phyloP scores from a whole-genome alignment of 2,329 filamentous ascomycete genomes.

The Pseudogymnoascus sp. region DNA sequence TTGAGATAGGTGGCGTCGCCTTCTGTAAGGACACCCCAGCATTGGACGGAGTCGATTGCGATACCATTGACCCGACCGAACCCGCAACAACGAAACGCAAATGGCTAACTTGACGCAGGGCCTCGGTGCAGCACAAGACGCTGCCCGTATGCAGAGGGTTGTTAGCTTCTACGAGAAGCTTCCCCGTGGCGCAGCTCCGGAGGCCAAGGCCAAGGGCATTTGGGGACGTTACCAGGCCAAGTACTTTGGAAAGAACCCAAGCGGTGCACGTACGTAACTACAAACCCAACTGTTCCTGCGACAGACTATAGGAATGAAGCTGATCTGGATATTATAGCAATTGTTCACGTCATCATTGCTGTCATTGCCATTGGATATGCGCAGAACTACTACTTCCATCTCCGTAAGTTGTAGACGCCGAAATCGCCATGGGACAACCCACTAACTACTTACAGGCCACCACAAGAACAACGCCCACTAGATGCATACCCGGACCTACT shows the following conservation, averaged over 20 bases:
- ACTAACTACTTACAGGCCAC: constrained; percentile 58
- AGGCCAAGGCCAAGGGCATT: constrained; percentile 71
- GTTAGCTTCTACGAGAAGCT: constrained; percentile 99
- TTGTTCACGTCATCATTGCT: constrained; percentile 75
- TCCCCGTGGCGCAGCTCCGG: constrained; percentile 81
- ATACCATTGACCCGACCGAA: constrained; percentile 7
- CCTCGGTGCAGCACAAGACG: constrained; percentile 90
- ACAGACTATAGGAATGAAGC: background rate
- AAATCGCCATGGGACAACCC: background rate
- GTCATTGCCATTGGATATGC: constrained; percentile 81
- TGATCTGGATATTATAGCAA: constrained; percentile 47
- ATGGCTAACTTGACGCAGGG: constrained; percentile 51
- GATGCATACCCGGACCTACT: constrained; percentile 22
- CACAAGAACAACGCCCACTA: constrained; percentile 99
- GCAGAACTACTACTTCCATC: constrained; percentile 99
- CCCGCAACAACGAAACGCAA: constrained; percentile 9
- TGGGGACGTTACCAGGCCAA: constrained; percentile 80
- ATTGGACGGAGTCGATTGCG: constrained; percentile 1
- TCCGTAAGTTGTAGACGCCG: constrained; percentile 60
- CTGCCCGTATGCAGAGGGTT: constrained; percentile 93
- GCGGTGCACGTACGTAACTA: constrained; percentile 67
- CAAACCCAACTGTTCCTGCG: background rate
- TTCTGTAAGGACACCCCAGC: constrained; percentile 23
- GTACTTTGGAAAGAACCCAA: constrained; percentile 94
- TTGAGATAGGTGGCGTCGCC: constrained; percentile 27